Percentiles rank a stretch among this genome's conserved stretches.
phyloP scores from a whole-genome alignment of 2,329 filamentous ascomycete species.

The Pseudocercospora eumusae region DNA sequence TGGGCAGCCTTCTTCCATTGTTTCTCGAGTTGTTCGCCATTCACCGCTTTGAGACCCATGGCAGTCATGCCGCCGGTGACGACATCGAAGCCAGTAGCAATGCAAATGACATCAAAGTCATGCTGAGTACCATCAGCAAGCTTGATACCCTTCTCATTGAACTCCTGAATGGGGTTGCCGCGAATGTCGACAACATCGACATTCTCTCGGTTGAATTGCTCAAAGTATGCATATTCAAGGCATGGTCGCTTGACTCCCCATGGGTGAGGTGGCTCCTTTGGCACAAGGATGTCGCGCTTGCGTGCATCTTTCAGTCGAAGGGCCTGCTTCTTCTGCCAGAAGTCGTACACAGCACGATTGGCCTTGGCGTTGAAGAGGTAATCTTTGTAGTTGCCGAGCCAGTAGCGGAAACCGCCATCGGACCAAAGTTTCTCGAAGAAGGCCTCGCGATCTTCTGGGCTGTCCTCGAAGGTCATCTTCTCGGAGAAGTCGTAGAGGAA shows the following conservation, averaged over 20 bases:
- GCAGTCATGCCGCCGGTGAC: slow-evolving; percentile 47
- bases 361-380: slow-evolving; percentile 22
- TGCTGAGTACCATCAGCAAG: slow-evolving; percentile 28
- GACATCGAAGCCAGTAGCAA: slow-evolving; percentile 52
- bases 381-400: slow-evolving; percentile 24
- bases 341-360: slow-evolving; percentile 48
- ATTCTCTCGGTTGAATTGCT: slow-evolving; percentile 45
- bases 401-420: slow-evolving; percentile 26
- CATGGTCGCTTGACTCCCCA: slow-evolving; percentile 49
- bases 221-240: slow-evolving; percentile 52
- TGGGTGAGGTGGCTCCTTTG: slow-evolving; percentile 49
- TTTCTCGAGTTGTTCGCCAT: slow-evolving; percentile 35
- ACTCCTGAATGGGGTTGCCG: slow-evolving; percentile 19
- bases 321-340: slow-evolving; percentile 58
- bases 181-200: slow-evolving; percentile 39
- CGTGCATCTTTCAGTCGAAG: slow-evolving; percentile 53
- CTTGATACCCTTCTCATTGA: slow-evolving; percentile 35
- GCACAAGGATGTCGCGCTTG: slow-evolving; percentile 55
- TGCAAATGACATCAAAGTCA: slow-evolving; percentile 47
- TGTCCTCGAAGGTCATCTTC: slow-evolving; percentile 54
- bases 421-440: slow-evolving; percentile 28
- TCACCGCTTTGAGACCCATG: slow-evolving; percentile 44
- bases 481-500: slow-evolving; percentile 60
- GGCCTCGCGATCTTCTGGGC: slow-evolving; percentile 45
- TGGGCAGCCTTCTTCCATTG: slow-evolving; percentile 46